Evolutionary conservation across 176 grass and related monocot species (phyloP).

Genomic region (Musa beccarii): DNA sequence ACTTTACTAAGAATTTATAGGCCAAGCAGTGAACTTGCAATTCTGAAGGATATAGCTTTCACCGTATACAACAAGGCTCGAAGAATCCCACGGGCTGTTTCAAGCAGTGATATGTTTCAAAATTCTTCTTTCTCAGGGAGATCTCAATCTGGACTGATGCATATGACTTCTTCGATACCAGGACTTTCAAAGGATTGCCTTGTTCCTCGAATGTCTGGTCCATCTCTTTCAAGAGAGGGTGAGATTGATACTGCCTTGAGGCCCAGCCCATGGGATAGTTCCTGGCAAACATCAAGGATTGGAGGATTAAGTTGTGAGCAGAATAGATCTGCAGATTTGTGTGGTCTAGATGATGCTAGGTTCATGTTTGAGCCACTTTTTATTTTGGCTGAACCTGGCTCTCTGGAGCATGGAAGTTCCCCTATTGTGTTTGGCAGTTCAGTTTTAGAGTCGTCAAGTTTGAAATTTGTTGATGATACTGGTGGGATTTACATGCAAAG

Average conservation of each 20-base stretch:
- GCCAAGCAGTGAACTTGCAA: constrained; percentile 66
- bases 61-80: constrained; percentile 92
- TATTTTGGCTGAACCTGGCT: constrained; percentile 76
- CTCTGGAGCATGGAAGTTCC: constrained; percentile 40
- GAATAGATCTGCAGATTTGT: constrained; percentile 53
- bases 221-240: constrained; percentile 63
- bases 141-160: constrained; percentile 77
- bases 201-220: constrained; percentile 66
- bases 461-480: constrained; percentile 66
- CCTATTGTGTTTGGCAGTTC: constrained; percentile 14
- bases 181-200: constrained; percentile 89
- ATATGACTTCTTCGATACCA: constrained; percentile 56
- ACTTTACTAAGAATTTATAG: constrained; percentile 65
- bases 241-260: constrained; percentile 83
- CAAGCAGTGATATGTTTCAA: constrained; percentile 64
- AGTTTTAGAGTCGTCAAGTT: constrained; percentile 35
- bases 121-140: constrained; percentile 53
- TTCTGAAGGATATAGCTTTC: constrained; percentile 96
- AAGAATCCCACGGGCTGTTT: constrained; percentile 48
- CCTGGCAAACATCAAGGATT: constrained; percentile 61
- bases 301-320: constrained; percentile 45
- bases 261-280: constrained; percentile 71
- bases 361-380: constrained; percentile 96
- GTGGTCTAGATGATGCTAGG: constrained; percentile 66
- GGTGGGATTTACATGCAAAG: constrained; percentile 32